phyloP scores from a whole-genome alignment of 2,329 filamentous ascomycete species.

The Drechmeria coniospora region DNA sequence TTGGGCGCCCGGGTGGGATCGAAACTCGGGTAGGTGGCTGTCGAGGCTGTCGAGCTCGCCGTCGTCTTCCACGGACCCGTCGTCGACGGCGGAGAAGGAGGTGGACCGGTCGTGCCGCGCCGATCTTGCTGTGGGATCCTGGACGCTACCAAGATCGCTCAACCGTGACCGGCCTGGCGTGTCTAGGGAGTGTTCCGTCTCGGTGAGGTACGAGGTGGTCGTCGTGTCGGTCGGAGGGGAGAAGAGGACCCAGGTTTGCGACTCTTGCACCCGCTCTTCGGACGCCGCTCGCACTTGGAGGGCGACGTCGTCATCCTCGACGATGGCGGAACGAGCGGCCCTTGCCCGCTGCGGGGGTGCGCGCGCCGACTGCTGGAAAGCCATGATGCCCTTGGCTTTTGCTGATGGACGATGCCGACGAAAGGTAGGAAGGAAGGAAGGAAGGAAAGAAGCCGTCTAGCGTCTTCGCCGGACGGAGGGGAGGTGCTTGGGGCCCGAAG shows the following conservation, averaged over 20 bases:
- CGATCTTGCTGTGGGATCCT: slow-evolving; percentile 51
- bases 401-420: neutral
- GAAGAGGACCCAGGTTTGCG: slow-evolving; percentile 94
- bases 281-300: slow-evolving; percentile 10
- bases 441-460: neutral
- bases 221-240: slow-evolving; percentile 52
- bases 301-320: slow-evolving; percentile 18
- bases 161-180: slow-evolving; percentile 55
- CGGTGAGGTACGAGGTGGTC: slow-evolving; percentile 52
- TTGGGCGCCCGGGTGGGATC: slow-evolving; percentile 35
- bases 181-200: slow-evolving; percentile 48
- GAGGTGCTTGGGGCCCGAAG: too few relatives aligned
- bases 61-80: slow-evolving; percentile 41
- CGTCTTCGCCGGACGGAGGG: slow-evolving; percentile 1
- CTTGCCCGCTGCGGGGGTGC: slow-evolving; percentile 35
- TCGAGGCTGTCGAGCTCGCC: slow-evolving; percentile 85
- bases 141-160: slow-evolving; percentile 69
- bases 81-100: slow-evolving; percentile 21
- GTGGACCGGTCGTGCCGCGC: slow-evolving; percentile 27
- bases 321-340: slow-evolving; percentile 24
- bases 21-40: slow-evolving; percentile 79
- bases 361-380: slow-evolving; percentile 44
- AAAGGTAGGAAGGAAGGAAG: neutral
- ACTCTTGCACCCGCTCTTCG: slow-evolving; percentile 41
- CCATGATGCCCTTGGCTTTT: slow-evolving; percentile 24